These are phyloP conservation scores for Monosporascus sp. DNA, from an alignment of 2,329 filamentous ascomycete genomes.

Conservation along the genomic window DNA sequence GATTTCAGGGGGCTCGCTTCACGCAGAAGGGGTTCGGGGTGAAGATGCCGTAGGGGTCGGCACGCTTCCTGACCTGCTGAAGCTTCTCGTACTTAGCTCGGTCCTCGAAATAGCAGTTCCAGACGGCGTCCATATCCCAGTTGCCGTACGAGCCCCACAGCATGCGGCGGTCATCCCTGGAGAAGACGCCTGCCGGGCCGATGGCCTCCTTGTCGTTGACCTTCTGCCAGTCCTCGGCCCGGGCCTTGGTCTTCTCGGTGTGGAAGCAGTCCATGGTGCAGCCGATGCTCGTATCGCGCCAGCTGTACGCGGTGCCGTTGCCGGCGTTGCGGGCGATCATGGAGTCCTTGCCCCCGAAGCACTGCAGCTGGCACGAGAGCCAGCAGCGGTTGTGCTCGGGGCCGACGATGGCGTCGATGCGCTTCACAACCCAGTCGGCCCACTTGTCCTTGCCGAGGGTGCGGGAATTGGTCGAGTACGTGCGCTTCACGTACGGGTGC, in stretches of 20 bases:
- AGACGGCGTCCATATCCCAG: constrained; percentile 31
- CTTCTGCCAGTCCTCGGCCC: constrained; percentile 36
- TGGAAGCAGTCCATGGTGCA: constrained; percentile 41
- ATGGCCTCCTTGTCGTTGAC: constrained; percentile 30
- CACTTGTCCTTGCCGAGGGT: constrained; percentile 34
- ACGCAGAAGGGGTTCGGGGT: constrained; percentile 25
- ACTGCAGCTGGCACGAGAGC: constrained; percentile 40
- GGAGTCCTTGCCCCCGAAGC: constrained; percentile 38
- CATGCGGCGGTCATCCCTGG: constrained; percentile 32
- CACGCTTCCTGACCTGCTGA: constrained; percentile 26
- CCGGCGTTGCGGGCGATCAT: constrained; percentile 32
- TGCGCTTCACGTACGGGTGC: constrained; percentile 42
- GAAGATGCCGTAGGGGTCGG: constrained; percentile 22
- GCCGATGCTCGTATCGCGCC: constrained; percentile 37
- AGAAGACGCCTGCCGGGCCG: constrained; percentile 29
- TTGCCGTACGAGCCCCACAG: constrained; percentile 36
- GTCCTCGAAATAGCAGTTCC: constrained; percentile 31
- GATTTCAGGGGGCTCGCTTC: constrained; percentile 9
- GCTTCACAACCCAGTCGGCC: constrained; percentile 30
- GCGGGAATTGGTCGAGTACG: constrained; percentile 36
- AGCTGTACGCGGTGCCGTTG: constrained; percentile 43
- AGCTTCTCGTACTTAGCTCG: constrained; percentile 32
- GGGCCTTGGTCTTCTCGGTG: constrained; percentile 23
- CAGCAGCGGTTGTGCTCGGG: constrained; percentile 33
- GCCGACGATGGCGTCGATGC: constrained; percentile 32